phyloP scores from a whole-genome alignment of 2,329 filamentous ascomycete species.

The Capronia epimyces region DNA sequence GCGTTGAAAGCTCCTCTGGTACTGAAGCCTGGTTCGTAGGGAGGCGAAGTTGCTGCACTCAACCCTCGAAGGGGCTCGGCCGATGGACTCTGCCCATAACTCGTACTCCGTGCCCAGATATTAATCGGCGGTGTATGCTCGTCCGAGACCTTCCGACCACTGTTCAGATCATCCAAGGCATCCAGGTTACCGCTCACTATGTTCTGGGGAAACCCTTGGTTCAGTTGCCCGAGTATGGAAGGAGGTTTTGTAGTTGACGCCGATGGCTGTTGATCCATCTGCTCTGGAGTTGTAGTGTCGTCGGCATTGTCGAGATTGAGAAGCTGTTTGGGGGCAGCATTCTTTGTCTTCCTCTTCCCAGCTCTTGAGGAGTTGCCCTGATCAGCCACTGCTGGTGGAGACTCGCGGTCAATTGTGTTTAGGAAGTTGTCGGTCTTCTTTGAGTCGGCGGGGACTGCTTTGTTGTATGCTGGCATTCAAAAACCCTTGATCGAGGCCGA shows the following conservation, averaged over 20 bases:
- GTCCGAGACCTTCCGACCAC: slow-evolving; percentile 27
- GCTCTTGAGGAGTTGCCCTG: slow-evolving; percentile 19
- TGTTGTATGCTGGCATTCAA: slow-evolving; percentile 26
- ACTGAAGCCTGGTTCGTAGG: slow-evolving; percentile 37
- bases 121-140: slow-evolving; percentile 26
- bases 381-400: slow-evolving; percentile 14
- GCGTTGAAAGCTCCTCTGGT: slow-evolving; percentile 39
- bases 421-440: slow-evolving; percentile 9
- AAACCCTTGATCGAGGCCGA: slow-evolving; percentile 1
- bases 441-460: slow-evolving; percentile 11
- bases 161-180: slow-evolving; percentile 18
- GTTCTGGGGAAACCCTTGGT: slow-evolving; percentile 14
- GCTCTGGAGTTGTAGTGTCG: slow-evolving; percentile 10
- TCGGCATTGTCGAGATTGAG: slow-evolving; percentile 20
- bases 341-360: slow-evolving; percentile 24
- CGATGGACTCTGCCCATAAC: slow-evolving; percentile 21
- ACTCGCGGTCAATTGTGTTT: slow-evolving; percentile 1
- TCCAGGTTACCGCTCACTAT: slow-evolving; percentile 11
- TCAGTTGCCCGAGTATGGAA: slow-evolving; percentile 21
- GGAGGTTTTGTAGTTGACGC: slow-evolving; percentile 8
- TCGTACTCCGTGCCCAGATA: slow-evolving; percentile 13
- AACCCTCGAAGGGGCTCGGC: slow-evolving; percentile 20
- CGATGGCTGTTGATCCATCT: slow-evolving; percentile 19
- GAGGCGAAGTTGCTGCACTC: slow-evolving; percentile 36
- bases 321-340: slow-evolving; percentile 23